Percentiles rank a stretch among this genome's conserved stretches.
phyloP scores from a whole-genome alignment of 1,139 yeast genomes.

The Hansenula anomala region DNA sequence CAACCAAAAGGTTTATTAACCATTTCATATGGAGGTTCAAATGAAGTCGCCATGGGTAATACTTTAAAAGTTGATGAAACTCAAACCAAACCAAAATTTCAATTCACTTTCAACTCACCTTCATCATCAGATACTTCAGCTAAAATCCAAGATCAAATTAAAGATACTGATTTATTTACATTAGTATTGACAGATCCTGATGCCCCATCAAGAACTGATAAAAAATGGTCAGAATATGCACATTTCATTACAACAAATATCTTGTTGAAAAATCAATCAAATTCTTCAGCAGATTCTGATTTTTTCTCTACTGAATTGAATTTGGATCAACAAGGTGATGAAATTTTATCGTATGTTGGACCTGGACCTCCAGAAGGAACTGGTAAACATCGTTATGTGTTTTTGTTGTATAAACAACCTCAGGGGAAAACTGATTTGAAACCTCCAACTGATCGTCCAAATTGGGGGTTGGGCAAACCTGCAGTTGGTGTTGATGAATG shows the following conservation, averaged over 20 bases:
- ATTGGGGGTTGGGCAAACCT: slow-evolving; percentile 83
- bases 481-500: slow-evolving; percentile 74
- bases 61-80: slow-evolving; percentile 60
- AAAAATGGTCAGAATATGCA: slow-evolving; percentile 83
- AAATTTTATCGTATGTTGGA: slow-evolving; percentile 53
- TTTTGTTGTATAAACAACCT: slow-evolving; percentile 66
- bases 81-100: slow-evolving; percentile 58
- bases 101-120: slow-evolving; percentile 57
- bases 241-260: slow-evolving; percentile 74
- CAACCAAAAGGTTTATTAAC: slow-evolving; percentile 26
- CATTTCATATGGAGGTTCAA: slow-evolving; percentile 43
- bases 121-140: slow-evolving; percentile 31
- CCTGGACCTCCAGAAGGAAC: slow-evolving; percentile 89
- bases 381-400: slow-evolving; percentile 82
- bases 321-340: slow-evolving; percentile 19
- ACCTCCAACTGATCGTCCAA: slow-evolving; percentile 51
- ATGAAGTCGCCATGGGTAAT: slow-evolving; percentile 79
- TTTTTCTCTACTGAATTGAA: slow-evolving; percentile 15
- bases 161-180: slow-evolving; percentile 51
- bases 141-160: slow-evolving; percentile 24
- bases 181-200: slow-evolving; percentile 88
- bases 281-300: neutral
- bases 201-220: slow-evolving; percentile 80
- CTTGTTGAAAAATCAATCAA: slow-evolving; percentile 16
- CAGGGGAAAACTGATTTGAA: slow-evolving; percentile 16